Evolutionary conservation across 345 rosid genomes (phyloP), one percentile per base, ranked within the genome.

Genomic region (Jatropha curcas): DNA sequence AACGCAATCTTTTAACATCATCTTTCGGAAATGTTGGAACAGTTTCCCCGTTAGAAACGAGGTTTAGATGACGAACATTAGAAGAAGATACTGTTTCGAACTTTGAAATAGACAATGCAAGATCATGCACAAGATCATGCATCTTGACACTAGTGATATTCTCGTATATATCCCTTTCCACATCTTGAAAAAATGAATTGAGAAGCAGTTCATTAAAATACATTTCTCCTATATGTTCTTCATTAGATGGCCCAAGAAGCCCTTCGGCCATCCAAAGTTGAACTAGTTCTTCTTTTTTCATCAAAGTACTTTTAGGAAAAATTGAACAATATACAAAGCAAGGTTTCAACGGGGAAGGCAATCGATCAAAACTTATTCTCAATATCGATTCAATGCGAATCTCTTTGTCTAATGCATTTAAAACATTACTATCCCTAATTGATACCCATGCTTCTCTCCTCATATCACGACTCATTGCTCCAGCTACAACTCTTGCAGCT

Each of bases 101-200:
- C 22, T 46, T 71, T 5, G 72, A 65, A 33, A 82, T 14, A 20
- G 60, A 75, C 12, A 17, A 41, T 1, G 79, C 74, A 62, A 81
- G 68, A 46, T 71, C 76, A 61, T 71, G 79, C 14, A 74, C 30
- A 46, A 73, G 50, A 59, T 80, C 80, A 37, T 37, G 41, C 41
- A 37, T 80, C 41, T 72, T 75, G 51, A 68, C 58, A 53, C 24
- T 53, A 5, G 12, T 51, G 12, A 80, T 60, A 7, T 46, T 31
- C 0, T 60, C 77, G 3, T 3, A 8, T 3, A 4, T 7, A 35
- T 77, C 76, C 43, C 22, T 58, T 24, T 39, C 19, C 1, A 41
- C 68, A 19, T 77, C 79, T 30, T 74, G 74, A 27, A 77, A 74
- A 4, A 81, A 74, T 43, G 79, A 81, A 28, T 60, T 74, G 7